Evolutionary conservation across 1,284 basidiomycete genomes (phyloP), one percentile per base, ranked within the genome.

Genomic region (Boletus sp.): DNA sequence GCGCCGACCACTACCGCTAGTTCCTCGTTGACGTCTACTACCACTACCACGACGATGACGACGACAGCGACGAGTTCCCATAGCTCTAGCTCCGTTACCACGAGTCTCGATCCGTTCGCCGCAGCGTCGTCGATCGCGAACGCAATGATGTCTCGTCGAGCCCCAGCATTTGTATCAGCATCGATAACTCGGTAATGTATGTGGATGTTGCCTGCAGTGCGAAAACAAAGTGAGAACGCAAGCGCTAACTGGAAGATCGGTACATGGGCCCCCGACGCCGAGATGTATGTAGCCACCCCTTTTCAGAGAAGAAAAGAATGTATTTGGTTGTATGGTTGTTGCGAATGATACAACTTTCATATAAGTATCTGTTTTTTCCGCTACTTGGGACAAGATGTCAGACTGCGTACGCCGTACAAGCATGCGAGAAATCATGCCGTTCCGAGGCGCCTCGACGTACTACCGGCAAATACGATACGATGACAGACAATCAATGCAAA

Each of bases 121-220:
- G 58, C 67, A 18, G 62, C 73, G 27, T 64, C 73, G 24, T 65
- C 63, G 7, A 56, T 69, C 46, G 67, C 64, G 20, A 65, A 65
- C 4, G 55, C 53, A 22, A 58, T 41, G 55, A 13, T 29, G 5
- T 47, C 53, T 22, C 51, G 39, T 7, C 27, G 31, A 29, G 45
- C 9, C 7, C 11, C 18, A 8, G n/a, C 27, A 35, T 41, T 35
- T 5, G 29, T 12, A n/a, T 39, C 45, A 27, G 51, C 29, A 6
- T 43, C 48, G 6, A 8, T 52, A 18, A 43, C 0, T 11, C 39
- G 11, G 39, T 41, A 41, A 41, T 12, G n/a, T 41, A 29, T 41
- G 27, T 48, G 43, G 35, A 57, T 44, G 22, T 9, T 20, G 18
- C n/a, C 5, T 7, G 18, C 12, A 13, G 12, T 22, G 20, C 5